Percentiles rank a stretch among this genome's conserved stretches.
phyloP scores from a whole-genome alignment of 208 protist species.

The Naegleria lovaniensis region DNA sequence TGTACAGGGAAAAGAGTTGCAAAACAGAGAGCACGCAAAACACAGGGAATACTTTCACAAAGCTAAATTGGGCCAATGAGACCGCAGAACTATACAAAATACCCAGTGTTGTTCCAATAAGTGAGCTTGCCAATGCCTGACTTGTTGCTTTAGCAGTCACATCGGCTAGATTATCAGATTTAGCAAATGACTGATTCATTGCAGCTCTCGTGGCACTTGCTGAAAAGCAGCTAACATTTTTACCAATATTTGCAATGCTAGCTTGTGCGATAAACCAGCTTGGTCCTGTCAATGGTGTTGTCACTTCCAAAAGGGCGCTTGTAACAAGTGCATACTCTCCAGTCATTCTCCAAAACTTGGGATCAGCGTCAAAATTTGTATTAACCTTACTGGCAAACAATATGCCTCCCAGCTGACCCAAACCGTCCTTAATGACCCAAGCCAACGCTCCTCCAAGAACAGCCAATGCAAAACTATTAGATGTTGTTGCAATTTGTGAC shows the following conservation, averaged over 20 bases:
- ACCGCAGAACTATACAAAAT: conserved; percentile 23
- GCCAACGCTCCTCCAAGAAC: conserved; percentile 45
- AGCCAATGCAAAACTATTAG: background rate
- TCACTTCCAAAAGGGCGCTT: conserved; percentile 38
- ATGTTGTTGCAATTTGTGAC: background rate
- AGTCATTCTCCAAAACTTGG: conserved; percentile 44
- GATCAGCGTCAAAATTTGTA: conserved; percentile 46
- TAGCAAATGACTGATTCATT: conserved; percentile 42
- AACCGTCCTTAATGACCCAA: conserved; percentile 53
- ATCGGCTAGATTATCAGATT: conserved; percentile 41
- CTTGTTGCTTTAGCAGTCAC: conserved; percentile 47
- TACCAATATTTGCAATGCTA: conserved; percentile 38
- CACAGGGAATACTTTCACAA: background rate
- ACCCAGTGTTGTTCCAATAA: conserved; percentile 42
- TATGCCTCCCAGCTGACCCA: conserved; percentile 51
- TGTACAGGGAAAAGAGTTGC: conserved; percentile 5
- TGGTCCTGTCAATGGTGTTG: conserved; percentile 38
- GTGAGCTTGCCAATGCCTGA: conserved; percentile 36
- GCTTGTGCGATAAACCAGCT: conserved; percentile 43
- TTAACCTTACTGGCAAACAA: conserved; percentile 37
- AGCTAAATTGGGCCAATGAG: background rate
- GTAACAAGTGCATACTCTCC: conserved; percentile 28
- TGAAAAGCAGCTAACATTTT: conserved; percentile 48
- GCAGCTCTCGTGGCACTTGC: conserved; percentile 38
- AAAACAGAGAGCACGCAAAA: background rate